Evolutionary conservation across 441 rosid species (phyloP).

Genomic region (Syzygium malaccense): DNA sequence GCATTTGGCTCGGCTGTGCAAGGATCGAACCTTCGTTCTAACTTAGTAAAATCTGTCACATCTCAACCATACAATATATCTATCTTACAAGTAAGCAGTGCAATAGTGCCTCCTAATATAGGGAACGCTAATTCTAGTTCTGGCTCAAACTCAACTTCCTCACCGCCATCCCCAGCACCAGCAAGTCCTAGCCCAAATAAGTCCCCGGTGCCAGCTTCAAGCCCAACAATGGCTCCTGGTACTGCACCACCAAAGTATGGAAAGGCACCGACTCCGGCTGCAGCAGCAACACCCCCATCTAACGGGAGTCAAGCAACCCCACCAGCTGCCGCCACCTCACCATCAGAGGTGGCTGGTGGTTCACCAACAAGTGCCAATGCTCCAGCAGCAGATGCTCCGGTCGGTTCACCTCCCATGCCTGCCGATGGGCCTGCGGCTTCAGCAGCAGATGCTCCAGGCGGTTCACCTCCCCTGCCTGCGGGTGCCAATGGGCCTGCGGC

Average conservation of each 20-base stretch:
- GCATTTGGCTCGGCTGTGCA: conserved; percentile 14
- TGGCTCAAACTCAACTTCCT: not conserved
- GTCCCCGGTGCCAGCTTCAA: not conserved
- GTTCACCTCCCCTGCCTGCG: not conserved
- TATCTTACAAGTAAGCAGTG: conserved; percentile 15
- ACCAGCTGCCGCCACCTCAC: not conserved
- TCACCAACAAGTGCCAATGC: not conserved
- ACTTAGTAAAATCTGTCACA: conserved; percentile 7
- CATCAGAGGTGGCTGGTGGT: not conserved
- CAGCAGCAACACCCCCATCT: not conserved
- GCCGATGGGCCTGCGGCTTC: conserved; percentile 5
- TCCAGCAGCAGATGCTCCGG: not conserved
- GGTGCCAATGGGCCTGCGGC: conserved; percentile 4
- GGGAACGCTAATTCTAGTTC: not conserved
- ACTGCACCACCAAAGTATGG: not conserved
- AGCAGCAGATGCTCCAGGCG: not conserved
- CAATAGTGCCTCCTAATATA: not conserved
- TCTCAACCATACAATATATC: conserved; percentile 18
- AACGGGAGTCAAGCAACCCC: not conserved
- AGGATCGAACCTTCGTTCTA: not conserved
- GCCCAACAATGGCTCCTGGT: not conserved
- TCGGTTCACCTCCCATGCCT: conserved; percentile 1
- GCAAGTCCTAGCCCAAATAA: conserved; percentile 3
- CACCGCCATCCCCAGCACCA: conserved; percentile 1
- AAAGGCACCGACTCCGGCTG: not conserved